These are phyloP conservation scores for Lactifluus hygrophoroides DNA, from an alignment of 768 basidiomycete species.

Conservation along the genomic window DNA sequence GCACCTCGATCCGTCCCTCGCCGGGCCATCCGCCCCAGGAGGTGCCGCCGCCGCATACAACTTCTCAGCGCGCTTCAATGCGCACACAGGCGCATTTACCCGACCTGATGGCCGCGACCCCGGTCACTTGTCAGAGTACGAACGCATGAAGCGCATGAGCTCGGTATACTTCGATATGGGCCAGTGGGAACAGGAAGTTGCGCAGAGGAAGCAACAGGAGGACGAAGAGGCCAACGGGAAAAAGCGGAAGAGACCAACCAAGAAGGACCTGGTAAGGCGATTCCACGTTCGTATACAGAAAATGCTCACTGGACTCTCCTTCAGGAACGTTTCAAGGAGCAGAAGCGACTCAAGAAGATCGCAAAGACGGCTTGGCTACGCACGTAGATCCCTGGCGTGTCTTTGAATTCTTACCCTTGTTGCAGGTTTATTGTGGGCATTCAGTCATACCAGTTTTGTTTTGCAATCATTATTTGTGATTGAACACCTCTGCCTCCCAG, in stretches of 20 bases:
- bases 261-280: constrained; percentile 69
- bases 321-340: constrained; percentile 78
- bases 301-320: constrained; percentile 10
- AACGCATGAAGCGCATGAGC: constrained; percentile 79
- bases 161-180: constrained; percentile 79
- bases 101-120: constrained; percentile 61
- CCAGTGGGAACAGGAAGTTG: constrained; percentile 70
- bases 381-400: constrained; percentile 34
- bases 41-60: constrained; percentile 33
- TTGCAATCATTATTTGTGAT: neutral
- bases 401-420: neutral
- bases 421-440: neutral
- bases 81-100: constrained; percentile 71
- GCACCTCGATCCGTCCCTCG: constrained; percentile 67
- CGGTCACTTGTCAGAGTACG: constrained; percentile 68
- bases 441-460: constrained; percentile 7
- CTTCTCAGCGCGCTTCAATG: constrained; percentile 68
- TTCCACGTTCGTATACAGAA: neutral
- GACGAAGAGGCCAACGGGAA: constrained; percentile 47
- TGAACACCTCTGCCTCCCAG: neutral
- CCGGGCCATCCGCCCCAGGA: constrained; percentile 26
- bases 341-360: constrained; percentile 74
- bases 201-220: constrained; percentile 34
- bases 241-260: constrained; percentile 71
- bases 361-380: constrained; percentile 86